Evolutionary conservation across 208 protist species (phyloP).

Genomic region (Crithidia expoeki): DNA sequence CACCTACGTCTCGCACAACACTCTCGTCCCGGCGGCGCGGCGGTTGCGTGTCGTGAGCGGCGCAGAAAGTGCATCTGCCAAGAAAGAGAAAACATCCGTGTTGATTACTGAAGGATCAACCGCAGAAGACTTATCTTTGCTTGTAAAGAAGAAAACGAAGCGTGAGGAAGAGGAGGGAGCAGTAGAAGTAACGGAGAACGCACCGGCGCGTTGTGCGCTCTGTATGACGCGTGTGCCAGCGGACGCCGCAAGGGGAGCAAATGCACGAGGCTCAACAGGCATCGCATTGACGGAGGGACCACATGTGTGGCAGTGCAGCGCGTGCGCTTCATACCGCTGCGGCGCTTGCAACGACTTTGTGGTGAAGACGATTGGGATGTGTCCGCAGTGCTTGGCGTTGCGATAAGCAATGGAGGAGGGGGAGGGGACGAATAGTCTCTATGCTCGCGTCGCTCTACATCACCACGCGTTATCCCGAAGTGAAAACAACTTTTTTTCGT

Average conservation of each 20-base stretch:
- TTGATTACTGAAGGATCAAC: not conserved
- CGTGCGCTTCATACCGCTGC: slow-evolving; percentile 60
- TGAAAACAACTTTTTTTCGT: too few species aligned
- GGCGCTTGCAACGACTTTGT: slow-evolving; percentile 57
- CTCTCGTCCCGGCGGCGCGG: slow-evolving; percentile 46
- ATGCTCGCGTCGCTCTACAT: too few species aligned
- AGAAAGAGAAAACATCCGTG: not conserved
- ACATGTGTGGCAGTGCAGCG: slow-evolving; percentile 42
- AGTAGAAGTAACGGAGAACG: not conserved
- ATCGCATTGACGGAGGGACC: not conserved
- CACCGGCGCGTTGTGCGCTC: slow-evolving; percentile 13
- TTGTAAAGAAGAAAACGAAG: not conserved
- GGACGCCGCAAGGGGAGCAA: not conserved
- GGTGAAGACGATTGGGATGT: slow-evolving; percentile 56
- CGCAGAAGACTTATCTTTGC: not conserved
- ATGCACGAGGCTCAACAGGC: not conserved
- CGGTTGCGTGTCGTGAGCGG: slow-evolving; percentile 11
- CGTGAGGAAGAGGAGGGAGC: slow-evolving; percentile 17
- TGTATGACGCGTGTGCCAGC: slow-evolving; percentile 20
- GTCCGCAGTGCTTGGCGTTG: slow-evolving; percentile 64
- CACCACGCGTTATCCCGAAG: too few species aligned
- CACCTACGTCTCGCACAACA: slow-evolving; percentile 68
- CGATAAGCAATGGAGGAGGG: slow-evolving; percentile 15
- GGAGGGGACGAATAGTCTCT: too few species aligned
- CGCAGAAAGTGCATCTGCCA: not conserved